Evolutionary conservation across 345 rosid genomes (phyloP).

Genomic region (Boechera stricta): DNA sequence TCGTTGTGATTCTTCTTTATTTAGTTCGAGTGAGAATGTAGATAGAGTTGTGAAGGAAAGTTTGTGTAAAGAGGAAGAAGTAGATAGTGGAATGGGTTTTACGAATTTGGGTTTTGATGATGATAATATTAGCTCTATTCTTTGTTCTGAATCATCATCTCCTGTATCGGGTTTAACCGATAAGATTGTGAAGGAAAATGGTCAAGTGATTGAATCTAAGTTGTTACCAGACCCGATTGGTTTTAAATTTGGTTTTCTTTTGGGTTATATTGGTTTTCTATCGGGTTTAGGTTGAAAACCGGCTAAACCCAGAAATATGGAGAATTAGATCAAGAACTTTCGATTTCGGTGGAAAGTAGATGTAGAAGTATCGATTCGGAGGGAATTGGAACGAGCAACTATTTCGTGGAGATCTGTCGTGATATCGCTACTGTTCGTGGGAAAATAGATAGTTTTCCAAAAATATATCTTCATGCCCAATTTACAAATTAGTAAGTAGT

Average conservation of each 20-base stretch:
- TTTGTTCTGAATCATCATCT: constrained; percentile 52
- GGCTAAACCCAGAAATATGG: too few relatives aligned
- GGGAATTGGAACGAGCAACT: too few relatives aligned
- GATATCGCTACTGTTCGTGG: too few relatives aligned
- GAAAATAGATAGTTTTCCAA: too few relatives aligned
- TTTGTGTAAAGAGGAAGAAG: constrained; percentile 39
- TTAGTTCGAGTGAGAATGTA: constrained; percentile 40
- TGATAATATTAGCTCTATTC: constrained; percentile 56
- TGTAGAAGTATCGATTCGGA: too few relatives aligned
- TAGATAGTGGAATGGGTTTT: constrained; percentile 59
- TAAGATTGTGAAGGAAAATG: constrained; percentile 29
- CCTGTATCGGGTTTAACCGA: constrained; percentile 17
- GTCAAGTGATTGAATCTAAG: constrained; percentile 12
- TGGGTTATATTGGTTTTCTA: too few relatives aligned
- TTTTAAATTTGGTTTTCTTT: background rate
- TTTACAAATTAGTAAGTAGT: background rate
- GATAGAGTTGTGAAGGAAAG: constrained; percentile 30
- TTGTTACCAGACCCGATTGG: background rate
- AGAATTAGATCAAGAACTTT: too few relatives aligned
- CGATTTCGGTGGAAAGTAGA: too few relatives aligned
- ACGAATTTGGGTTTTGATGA: constrained; percentile 43
- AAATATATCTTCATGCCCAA: background rate
- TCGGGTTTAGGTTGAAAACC: too few relatives aligned
- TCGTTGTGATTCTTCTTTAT: constrained; percentile 45
- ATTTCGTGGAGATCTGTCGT: too few relatives aligned